phyloP scores from a whole-genome alignment of 2,329 filamentous ascomycete genomes.

The Tolypocladium nubicola region DNA sequence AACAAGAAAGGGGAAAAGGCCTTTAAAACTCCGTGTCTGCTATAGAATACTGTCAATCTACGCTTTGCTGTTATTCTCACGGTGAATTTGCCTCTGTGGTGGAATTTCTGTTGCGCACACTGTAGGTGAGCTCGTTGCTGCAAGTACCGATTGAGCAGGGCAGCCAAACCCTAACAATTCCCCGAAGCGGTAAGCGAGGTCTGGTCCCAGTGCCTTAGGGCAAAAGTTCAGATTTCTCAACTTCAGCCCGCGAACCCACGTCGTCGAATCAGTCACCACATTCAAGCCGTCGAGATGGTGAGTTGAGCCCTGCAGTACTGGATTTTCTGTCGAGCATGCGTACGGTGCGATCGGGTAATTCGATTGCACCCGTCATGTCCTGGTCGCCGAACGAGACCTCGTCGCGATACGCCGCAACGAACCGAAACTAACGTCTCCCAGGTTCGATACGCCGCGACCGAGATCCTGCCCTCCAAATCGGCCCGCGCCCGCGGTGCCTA shows the following conservation, averaged over 20 bases:
- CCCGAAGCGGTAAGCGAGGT: slow-evolving; percentile 33
- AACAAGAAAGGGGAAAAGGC: background rate
- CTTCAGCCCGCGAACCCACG: slow-evolving; percentile 36
- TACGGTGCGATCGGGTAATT: background rate
- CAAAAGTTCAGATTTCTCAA: slow-evolving; percentile 37
- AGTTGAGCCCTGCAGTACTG: slow-evolving; percentile 19
- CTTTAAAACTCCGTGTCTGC: background rate
- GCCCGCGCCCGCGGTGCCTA: slow-evolving; percentile 97
- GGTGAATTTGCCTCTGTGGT: background rate
- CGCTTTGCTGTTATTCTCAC: background rate
- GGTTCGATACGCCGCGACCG: slow-evolving; percentile 93
- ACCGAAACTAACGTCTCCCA: slow-evolving; percentile 22
- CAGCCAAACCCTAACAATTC: slow-evolving; percentile 29
- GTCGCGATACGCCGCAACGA: background rate
- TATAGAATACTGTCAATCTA: background rate
- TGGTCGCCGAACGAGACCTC: background rate
- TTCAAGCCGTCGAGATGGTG: slow-evolving; percentile 48
- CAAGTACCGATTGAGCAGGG: slow-evolving; percentile 17
- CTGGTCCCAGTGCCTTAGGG: slow-evolving; percentile 27
- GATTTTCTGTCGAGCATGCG: background rate
- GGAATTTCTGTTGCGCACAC: background rate
- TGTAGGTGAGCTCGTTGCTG: background rate
- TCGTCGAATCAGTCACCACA: slow-evolving; percentile 44
- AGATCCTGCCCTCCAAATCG: slow-evolving; percentile 83
- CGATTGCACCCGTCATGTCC: background rate